Percentiles rank a stretch among this genome's conserved stretches.
Conservation (phyloP, 352 stramenopile genomes). For the Halophytophthora batemanensis region DNA sequence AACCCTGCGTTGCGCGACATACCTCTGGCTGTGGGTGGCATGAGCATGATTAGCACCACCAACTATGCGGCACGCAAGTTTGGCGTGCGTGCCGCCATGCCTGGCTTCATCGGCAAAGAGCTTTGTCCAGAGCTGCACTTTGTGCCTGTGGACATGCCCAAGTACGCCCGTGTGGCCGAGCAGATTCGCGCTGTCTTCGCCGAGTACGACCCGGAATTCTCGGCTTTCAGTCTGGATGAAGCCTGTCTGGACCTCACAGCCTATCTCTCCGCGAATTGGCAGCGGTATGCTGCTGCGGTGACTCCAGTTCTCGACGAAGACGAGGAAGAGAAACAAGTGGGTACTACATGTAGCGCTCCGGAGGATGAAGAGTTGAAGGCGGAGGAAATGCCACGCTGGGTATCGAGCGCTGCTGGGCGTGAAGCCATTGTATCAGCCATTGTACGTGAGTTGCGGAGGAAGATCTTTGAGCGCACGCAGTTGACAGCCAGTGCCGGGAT, state of each 20-base stretch:
- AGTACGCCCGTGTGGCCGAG: constrained; percentile 84
- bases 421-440: constrained; percentile 48
- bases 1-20: constrained; percentile 83
- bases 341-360: neutral
- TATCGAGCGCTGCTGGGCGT: constrained; percentile 11
- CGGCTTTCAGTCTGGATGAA: constrained; percentile 93
- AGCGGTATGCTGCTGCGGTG: constrained; percentile 26
- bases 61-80: constrained; percentile 95
- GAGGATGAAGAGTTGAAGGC: neutral
- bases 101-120: constrained; percentile 94
- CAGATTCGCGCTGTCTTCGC: constrained; percentile 83
- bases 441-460: constrained; percentile 79
- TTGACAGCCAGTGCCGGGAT: constrained; percentile 94
- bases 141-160: constrained; percentile 86
- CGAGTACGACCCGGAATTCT: constrained; percentile 93
- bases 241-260: constrained; percentile 93
- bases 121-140: constrained; percentile 94
- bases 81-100: constrained; percentile 95
- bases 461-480: constrained; percentile 83
- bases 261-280: constrained; percentile 74
- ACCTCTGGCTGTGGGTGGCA: constrained; percentile 90
- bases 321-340: constrained; percentile 9
- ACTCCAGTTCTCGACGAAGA: neutral
- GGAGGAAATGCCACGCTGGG: constrained; percentile 6
- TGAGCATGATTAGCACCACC: constrained; percentile 94